Percentiles rank a stretch among this genome's conserved stretches.
phyloP scores from a whole-genome alignment of 2,329 filamentous ascomycete species.

The Fusarium kyushuense region DNA sequence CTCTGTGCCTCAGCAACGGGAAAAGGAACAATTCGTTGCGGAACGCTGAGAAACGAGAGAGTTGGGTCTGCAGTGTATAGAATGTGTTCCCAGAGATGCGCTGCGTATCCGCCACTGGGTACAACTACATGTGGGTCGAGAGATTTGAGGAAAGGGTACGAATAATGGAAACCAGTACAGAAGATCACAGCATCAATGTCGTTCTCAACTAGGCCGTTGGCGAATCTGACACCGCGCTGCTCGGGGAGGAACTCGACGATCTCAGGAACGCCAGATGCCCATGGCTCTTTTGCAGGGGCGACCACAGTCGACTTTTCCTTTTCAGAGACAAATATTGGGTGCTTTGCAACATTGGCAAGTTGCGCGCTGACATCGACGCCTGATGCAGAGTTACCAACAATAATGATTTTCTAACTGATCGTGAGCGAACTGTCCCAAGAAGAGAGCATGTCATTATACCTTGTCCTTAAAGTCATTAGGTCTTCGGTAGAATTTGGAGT shows the following conservation, averaged over 20 bases:
- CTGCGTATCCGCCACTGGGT: conserved; percentile 70
- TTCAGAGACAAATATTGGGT: conserved; percentile 68
- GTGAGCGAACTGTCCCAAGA: neutral
- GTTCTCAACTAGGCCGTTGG: conserved; percentile 70
- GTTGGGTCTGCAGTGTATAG: conserved; percentile 75
- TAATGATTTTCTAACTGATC: conserved; percentile 68
- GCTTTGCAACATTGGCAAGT: conserved; percentile 65
- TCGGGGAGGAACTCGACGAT: conserved; percentile 61
- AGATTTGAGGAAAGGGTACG: conserved; percentile 74
- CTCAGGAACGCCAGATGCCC: conserved; percentile 54
- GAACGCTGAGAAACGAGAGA: conserved; percentile 73
- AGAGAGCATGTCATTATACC: conserved; percentile 25
- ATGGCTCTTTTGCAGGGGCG: conserved; percentile 45
- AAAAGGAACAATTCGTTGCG: conserved; percentile 79
- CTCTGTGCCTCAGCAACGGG: conserved; percentile 76
- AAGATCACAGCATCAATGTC: conserved; percentile 81
- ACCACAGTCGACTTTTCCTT: conserved; percentile 51
- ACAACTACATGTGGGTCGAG: conserved; percentile 65
- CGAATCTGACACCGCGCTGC: conserved; percentile 69
- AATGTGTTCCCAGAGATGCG: conserved; percentile 78
- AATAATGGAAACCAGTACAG: conserved; percentile 88
- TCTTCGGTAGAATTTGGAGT: conserved; percentile 76
- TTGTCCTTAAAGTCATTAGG: conserved; percentile 51
- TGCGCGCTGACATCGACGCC: conserved; percentile 78
- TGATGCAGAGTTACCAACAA: conserved; percentile 79